Percentiles rank a stretch among this genome's conserved stretches.
Conservation (phyloP, 768 basidiomycete genomes). For the Pisolithus marmoratus region DNA sequence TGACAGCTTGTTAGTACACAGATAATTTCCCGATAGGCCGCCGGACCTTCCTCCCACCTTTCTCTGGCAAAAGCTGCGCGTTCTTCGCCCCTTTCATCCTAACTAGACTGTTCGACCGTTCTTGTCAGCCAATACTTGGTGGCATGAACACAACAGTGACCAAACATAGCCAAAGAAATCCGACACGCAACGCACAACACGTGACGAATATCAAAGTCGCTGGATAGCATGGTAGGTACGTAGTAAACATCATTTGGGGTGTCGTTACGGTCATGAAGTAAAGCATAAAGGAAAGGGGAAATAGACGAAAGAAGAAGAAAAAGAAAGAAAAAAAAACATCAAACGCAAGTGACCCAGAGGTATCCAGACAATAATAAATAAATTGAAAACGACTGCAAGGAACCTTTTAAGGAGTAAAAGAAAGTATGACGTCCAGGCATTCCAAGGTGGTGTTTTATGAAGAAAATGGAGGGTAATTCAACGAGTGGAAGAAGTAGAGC, state of each 20-base stretch:
- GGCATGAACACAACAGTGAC: constrained; percentile 2
- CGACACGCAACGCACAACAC: constrained; percentile 12
- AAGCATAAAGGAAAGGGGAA: too few relatives aligned
- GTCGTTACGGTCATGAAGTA: too few relatives aligned
- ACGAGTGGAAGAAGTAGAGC: constrained; percentile 8
- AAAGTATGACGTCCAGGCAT: constrained; percentile 2
- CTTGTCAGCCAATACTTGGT: not conserved
- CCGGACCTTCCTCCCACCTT: not conserved
- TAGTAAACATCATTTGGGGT: too few relatives aligned
- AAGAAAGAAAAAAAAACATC: too few relatives aligned
- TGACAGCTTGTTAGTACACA: not conserved
- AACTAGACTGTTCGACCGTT: not conserved
- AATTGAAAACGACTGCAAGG: too few relatives aligned
- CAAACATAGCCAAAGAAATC: constrained; percentile 18
- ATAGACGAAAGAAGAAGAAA: too few relatives aligned
- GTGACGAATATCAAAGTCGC: constrained; percentile 18
- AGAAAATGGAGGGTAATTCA: not conserved
- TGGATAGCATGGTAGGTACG: not conserved
- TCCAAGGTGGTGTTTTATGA: constrained; percentile 1
- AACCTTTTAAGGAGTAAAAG: constrained; percentile 1
- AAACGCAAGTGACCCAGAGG: too few relatives aligned
- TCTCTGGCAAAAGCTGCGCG: not conserved
- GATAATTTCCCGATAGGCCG: too few relatives aligned
- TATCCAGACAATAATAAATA: too few relatives aligned
- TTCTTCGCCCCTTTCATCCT: not conserved